Evolutionary conservation across 768 basidiomycete genomes (phyloP).

Genomic region (Xerocomellus chrysenteron): DNA sequence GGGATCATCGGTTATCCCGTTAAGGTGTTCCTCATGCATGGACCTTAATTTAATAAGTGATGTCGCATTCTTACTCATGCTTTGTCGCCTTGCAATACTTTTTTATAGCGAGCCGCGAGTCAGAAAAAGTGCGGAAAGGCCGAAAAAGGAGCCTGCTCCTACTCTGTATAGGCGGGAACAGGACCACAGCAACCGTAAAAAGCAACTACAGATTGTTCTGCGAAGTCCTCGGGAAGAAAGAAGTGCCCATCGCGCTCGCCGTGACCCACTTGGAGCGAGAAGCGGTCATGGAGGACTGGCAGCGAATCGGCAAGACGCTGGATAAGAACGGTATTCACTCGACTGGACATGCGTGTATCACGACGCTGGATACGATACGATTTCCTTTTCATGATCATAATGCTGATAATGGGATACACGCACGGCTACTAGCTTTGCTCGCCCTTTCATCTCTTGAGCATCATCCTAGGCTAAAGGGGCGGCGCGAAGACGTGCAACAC

Average conservation of each 20-base stretch:
- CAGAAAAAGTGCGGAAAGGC: no score
- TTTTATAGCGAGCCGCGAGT: no score
- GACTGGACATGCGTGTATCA: conserved; percentile 33
- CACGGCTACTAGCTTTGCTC: conserved; percentile 88
- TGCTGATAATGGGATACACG: conserved; percentile 71
- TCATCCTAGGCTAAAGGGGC: conserved; percentile 68
- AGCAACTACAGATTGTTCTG: conserved; percentile 27
- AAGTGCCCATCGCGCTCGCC: conserved; percentile 40
- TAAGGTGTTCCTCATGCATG: not conserved
- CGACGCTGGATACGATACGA: conserved; percentile 66
- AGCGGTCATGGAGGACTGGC: conserved; percentile 33
- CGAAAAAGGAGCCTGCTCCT: conserved; percentile 33
- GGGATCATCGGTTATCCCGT: not conserved
- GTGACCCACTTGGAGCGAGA: conserved; percentile 41
- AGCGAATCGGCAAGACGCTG: conserved; percentile 21
- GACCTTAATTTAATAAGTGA: no score
- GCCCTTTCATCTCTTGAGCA: conserved; percentile 77
- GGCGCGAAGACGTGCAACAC: conserved; percentile 74
- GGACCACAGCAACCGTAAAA: conserved; percentile 29
- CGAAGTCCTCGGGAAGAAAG: conserved; percentile 28
- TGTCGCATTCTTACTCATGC: no score
- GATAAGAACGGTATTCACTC: conserved; percentile 22
- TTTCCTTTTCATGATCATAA: conserved; percentile 66
- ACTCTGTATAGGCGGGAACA: conserved; percentile 39
- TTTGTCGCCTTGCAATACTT: no score